phyloP scores from a whole-genome alignment of 768 basidiomycete species.

The Trametes cubensis region DNA sequence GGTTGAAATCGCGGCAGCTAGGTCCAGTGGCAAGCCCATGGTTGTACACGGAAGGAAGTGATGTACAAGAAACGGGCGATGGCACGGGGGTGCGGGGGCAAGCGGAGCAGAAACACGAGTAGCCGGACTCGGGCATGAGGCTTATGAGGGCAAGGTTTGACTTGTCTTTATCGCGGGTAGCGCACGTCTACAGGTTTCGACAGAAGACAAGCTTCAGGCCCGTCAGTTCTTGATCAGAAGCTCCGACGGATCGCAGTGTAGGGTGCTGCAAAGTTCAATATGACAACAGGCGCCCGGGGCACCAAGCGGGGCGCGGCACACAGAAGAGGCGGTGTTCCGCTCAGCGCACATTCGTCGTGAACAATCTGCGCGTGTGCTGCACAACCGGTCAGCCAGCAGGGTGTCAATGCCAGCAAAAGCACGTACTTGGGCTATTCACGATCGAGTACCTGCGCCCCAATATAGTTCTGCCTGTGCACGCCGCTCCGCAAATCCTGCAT shows the following conservation, averaged over 20 bases:
- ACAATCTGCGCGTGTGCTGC: no score
- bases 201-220: background rate
- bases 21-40: slow-evolving; percentile 25
- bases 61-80: slow-evolving; percentile 1
- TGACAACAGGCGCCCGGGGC: background rate
- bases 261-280: background rate
- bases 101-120: background rate
- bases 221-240: background rate
- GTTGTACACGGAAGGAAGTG: background rate
- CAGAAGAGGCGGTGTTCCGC: no score
- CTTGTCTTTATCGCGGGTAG: background rate
- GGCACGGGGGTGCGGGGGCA: background rate
- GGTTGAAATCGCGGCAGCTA: slow-evolving; percentile 30
- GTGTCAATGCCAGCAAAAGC: no score
- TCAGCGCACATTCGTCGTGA: no score
- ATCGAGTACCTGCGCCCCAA: no score
- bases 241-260: background rate
- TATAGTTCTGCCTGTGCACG: no score
- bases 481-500: no score
- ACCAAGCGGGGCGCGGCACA: no score
- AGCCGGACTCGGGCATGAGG: background rate
- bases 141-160: background rate
- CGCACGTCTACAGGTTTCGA: background rate
- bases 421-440: no score
- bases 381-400: no score